Conservation (phyloP, 192 early-diverging fungal genomes). For the Coemansia aciculifera region DNA sequence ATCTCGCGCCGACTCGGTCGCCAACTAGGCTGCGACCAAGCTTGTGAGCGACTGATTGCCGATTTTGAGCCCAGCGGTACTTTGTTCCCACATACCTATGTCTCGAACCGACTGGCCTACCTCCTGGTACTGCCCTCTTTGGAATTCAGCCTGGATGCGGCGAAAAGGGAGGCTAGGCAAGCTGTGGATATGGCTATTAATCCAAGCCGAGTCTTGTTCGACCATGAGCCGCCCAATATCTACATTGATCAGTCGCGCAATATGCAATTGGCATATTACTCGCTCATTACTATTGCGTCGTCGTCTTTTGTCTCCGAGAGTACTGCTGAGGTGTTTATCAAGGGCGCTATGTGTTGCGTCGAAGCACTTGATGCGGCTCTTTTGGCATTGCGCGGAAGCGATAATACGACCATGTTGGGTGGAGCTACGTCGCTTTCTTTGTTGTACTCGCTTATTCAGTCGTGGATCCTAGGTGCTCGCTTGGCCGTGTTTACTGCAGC, state of each 20-base stretch:
- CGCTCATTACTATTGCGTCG: slow-evolving; percentile 31
- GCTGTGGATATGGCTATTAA: slow-evolving; percentile 34
- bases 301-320: not conserved
- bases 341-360: slow-evolving; percentile 29
- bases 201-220: slow-evolving; percentile 69
- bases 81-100: slow-evolving; percentile 39
- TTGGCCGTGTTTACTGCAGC: slow-evolving; percentile 37
- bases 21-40: slow-evolving; percentile 50
- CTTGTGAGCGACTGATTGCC: slow-evolving; percentile 58
- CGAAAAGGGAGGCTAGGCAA: not conserved
- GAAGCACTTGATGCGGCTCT: slow-evolving; percentile 30
- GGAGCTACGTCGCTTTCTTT: slow-evolving; percentile 27
- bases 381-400: slow-evolving; percentile 8
- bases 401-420: slow-evolving; percentile 8
- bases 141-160: not conserved
- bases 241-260: slow-evolving; percentile 74
- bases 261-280: slow-evolving; percentile 56
- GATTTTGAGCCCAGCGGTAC: slow-evolving; percentile 54
- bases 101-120: slow-evolving; percentile 35
- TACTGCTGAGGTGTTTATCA: not conserved
- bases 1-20: slow-evolving; percentile 55
- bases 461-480: slow-evolving; percentile 52
- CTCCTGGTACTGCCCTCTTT: slow-evolving; percentile 15
- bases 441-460: slow-evolving; percentile 45
- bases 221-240: slow-evolving; percentile 73